Base-by-base conservation (phyloP, 495 filamentous ascomycete genomes). In the Rusavskia elegans region DNA sequence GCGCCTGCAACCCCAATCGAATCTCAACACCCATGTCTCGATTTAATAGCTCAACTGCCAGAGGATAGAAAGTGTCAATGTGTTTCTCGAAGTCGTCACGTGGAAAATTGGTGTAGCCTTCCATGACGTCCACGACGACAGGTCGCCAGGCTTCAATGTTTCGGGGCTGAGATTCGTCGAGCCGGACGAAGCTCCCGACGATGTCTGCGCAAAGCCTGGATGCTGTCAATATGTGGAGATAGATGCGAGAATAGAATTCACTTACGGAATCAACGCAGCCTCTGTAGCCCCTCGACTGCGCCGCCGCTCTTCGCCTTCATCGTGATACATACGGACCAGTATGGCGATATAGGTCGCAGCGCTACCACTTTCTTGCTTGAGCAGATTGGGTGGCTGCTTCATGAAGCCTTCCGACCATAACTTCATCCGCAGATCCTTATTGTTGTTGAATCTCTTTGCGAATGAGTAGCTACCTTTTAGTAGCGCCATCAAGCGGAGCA, bases 391-490 rank as follows among this genome's bases (percentile, higher is more conserved):
- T 32, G 93, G 93, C 63, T 96, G 89, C 68, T 95, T 96, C 92
- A 99, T 99, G 76, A 97, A 99, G 7, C 92, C 92, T 61, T 99
- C 93, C 23, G 86, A 73, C 89, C 90, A 97, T 9, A 99, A 71
- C 37, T 87, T 78, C 80, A 93, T 94, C 19, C 92, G 80, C 27
- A 99, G 72, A 55, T 96, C 93, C 64, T 95, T 93, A 69, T 99
- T 89, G 54, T 83, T 84, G 65, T 99, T 99, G 75, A 99, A 99
- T 54, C 82, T 85, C 64, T 90, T 89, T 13, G 93, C 92, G 57
- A 99, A 99, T 30, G 86, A 79, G 68, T 93, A 97, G 40, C 82
- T 88, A 68, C 92, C 90, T 67, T 96, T 97, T 19, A 99, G 69
- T 5, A 97, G 72, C 7, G 78, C 80, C 93, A 97, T 99, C 23